phyloP scores from a whole-genome alignment of 768 basidiomycete genomes.

The Mycena epipterygia region DNA sequence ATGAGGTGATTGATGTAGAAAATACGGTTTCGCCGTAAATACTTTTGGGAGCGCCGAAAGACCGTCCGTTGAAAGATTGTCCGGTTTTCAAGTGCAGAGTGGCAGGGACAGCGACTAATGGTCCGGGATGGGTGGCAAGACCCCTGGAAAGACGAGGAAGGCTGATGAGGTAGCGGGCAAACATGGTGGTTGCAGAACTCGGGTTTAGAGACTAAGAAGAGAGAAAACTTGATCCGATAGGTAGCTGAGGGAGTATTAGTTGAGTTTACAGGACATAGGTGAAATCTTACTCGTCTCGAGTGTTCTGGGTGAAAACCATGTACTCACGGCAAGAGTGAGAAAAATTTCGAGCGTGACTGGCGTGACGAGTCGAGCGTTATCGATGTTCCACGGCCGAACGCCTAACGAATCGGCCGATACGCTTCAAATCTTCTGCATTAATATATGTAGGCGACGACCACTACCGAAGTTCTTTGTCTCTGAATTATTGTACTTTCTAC shows the following conservation, averaged over 20 bases:
- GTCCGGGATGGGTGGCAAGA: conserved; percentile 76
- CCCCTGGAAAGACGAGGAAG: conserved; percentile 66
- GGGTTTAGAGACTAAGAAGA: conserved; percentile 60
- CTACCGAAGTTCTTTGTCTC: too few relatives aligned
- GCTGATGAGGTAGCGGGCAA: conserved; percentile 66
- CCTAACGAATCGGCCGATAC: too few relatives aligned
- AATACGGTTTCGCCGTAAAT: conserved; percentile 98
- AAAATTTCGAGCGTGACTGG: conserved; percentile 27
- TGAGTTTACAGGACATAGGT: not conserved
- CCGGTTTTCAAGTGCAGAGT: conserved; percentile 94
- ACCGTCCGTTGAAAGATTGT: conserved; percentile 89
- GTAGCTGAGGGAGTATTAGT: conserved; percentile 67
- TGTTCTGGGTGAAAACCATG: conserved; percentile 90
- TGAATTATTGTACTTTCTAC: too few relatives aligned
- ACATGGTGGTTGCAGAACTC: conserved; percentile 58
- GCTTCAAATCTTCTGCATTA: too few relatives aligned
- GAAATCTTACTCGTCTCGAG: conserved; percentile 84
- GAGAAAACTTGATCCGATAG: conserved; percentile 94
- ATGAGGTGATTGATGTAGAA: conserved; percentile 98
- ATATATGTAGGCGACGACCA: too few relatives aligned
- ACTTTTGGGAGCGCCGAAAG: conserved; percentile 90
- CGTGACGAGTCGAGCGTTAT: too few relatives aligned
- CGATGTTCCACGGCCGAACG: too few relatives aligned
- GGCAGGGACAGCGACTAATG: conserved; percentile 72
- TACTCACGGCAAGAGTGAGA: conserved; percentile 44